Evolutionary conservation across 1,284 basidiomycete species (phyloP).

Genomic region (Kwoniella shivajii): DNA sequence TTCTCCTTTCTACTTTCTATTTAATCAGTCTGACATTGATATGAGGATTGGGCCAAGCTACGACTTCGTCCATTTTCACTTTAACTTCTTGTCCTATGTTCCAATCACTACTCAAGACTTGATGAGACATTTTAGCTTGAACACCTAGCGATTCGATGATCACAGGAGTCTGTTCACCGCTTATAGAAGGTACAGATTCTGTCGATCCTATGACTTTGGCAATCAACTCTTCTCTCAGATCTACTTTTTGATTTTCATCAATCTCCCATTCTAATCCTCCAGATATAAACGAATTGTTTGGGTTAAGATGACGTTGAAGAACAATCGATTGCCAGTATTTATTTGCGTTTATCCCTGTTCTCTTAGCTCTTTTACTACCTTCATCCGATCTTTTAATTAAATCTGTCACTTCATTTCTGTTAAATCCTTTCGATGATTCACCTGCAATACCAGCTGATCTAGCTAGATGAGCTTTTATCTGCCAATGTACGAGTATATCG

Average conservation of each 20-base stretch:
- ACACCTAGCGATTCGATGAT: constrained; percentile 25
- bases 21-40: constrained; percentile 13
- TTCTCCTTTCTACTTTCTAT: neutral
- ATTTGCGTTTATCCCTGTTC: constrained; percentile 18
- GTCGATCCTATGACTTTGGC: constrained; percentile 22
- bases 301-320: constrained; percentile 4
- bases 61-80: constrained; percentile 18
- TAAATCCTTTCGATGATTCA: constrained; percentile 14
- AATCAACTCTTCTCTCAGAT: constrained; percentile 23
- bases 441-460: constrained; percentile 13
- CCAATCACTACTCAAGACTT: neutral
- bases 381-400: constrained; percentile 24
- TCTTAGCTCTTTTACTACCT: constrained; percentile 24
- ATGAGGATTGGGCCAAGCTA: constrained; percentile 35
- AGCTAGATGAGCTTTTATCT: constrained; percentile 76
- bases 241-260: constrained; percentile 15
- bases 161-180: constrained; percentile 20
- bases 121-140: constrained; percentile 16
- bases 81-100: constrained; percentile 35
- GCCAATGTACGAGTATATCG: constrained; percentile 90
- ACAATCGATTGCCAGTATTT: constrained; percentile 36
- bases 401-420: constrained; percentile 26
- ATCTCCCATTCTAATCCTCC: constrained; percentile 2
- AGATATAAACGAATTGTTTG: neutral
- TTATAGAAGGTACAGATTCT: constrained; percentile 1